phyloP scores from a whole-genome alignment of 768 basidiomycete genomes.

The Tulasnella sp. region DNA sequence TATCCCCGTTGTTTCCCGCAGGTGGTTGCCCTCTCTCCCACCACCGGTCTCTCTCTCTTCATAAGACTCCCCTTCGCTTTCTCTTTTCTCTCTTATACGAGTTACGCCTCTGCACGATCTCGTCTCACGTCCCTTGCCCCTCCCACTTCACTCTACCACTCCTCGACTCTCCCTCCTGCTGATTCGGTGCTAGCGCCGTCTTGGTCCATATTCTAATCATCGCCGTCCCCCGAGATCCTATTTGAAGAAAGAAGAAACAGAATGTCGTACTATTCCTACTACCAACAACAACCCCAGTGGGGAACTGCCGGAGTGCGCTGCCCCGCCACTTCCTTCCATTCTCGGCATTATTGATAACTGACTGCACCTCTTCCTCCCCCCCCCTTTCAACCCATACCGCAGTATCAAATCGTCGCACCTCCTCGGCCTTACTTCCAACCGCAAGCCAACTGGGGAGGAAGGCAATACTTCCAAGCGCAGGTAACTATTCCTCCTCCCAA shows the following conservation, averaged over 20 bases:
- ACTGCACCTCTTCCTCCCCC: not conserved
- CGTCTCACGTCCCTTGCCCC: not conserved
- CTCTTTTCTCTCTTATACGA: not conserved
- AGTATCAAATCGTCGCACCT: constrained; percentile 24
- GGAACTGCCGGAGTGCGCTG: constrained; percentile 20
- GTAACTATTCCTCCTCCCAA: not conserved
- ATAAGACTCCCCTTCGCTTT: not conserved
- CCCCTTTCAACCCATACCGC: not conserved
- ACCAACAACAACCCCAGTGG: constrained; percentile 26
- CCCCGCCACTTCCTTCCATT: not conserved
- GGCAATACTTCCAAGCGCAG: constrained; percentile 18
- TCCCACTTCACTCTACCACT: constrained; percentile 1
- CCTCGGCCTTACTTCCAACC: constrained; percentile 26
- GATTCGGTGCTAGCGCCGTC: constrained; percentile 1
- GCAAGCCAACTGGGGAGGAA: constrained; percentile 22
- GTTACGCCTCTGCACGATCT: not conserved
- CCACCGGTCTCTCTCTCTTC: not conserved
- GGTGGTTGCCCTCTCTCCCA: not conserved
- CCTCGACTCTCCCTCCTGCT: not conserved
- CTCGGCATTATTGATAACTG: not conserved
- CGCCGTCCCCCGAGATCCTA: not conserved
- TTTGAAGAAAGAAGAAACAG: not conserved
- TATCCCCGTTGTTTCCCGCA: not conserved
- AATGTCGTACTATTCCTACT: constrained; percentile 28
- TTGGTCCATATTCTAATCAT: not conserved